Percentiles rank a stretch among this genome's conserved stretches.
Conservation (phyloP, 2,329 filamentous ascomycete species). For the Exophiala bonariae region DNA sequence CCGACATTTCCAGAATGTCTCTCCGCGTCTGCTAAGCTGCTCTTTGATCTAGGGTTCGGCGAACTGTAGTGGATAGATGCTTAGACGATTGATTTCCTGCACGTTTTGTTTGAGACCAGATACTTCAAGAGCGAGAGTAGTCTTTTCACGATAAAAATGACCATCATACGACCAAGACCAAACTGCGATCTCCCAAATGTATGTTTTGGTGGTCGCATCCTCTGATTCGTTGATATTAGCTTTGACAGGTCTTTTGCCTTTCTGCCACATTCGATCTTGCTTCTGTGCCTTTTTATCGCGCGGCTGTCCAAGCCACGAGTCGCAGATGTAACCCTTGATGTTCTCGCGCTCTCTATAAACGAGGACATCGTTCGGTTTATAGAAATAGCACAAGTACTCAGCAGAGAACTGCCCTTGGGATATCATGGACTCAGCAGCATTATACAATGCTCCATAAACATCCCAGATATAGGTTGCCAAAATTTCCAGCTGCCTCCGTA, state of each 20-base stretch:
- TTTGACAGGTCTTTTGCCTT: too few relatives aligned
- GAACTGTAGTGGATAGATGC: slow-evolving; percentile 1
- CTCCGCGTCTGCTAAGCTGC: background rate
- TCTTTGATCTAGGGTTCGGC: background rate
- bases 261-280: background rate
- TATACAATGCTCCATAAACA: background rate
- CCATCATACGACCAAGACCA: background rate
- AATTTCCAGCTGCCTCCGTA: too few relatives aligned
- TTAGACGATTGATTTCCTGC: background rate
- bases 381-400: slow-evolving; percentile 1
- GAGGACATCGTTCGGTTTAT: background rate
- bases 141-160: slow-evolving; percentile 1
- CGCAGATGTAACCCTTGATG: background rate
- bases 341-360: background rate
- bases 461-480: too few relatives aligned
- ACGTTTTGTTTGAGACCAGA: too few relatives aligned
- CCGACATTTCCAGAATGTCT: slow-evolving; percentile 7
- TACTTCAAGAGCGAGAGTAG: background rate
- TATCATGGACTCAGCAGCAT: background rate
- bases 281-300: background rate
- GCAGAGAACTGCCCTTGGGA: background rate
- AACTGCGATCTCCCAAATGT: background rate
- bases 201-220: background rate
- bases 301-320: slow-evolving; percentile 1
- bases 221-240: too few relatives aligned